A percentile compares a stretch with the other conserved stretches of the same genome.
Evolutionary conservation across 108 stramenopile genomes (phyloP).

Genomic region (Nannochloropsis gaditana): DNA sequence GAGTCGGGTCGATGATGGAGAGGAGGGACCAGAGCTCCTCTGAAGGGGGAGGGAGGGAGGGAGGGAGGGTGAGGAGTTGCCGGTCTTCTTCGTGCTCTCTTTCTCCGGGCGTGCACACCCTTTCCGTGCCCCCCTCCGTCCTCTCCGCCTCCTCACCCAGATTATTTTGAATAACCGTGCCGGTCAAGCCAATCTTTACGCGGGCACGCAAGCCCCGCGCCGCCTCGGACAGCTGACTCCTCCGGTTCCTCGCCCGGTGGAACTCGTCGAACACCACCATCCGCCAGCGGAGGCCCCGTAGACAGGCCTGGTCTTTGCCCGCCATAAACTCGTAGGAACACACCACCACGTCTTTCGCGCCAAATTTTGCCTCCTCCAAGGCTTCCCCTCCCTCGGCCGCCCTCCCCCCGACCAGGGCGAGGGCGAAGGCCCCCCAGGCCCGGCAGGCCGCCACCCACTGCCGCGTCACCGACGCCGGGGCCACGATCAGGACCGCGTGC

Average conservation of each 20-base stretch:
- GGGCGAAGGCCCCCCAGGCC: constrained; percentile 31
- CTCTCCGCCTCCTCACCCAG: too few relatives aligned
- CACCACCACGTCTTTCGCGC: constrained; percentile 27
- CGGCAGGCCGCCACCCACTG: constrained; percentile 32
- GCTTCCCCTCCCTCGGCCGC: background rate
- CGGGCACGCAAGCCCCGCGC: constrained; percentile 21
- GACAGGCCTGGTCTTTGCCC: background rate
- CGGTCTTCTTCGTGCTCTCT: background rate
- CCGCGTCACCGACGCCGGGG: constrained; percentile 25
- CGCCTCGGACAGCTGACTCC: constrained; percentile 23
- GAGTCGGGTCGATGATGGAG: background rate
- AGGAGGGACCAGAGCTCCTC: constrained; percentile 9
- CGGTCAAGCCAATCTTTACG: constrained; percentile 33
- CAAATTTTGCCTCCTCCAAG: constrained; percentile 18
- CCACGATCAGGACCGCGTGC: constrained; percentile 23
- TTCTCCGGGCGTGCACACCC: background rate
- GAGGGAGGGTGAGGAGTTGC: background rate
- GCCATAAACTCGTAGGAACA: constrained; percentile 29
- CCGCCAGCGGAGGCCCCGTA: constrained; percentile 10
- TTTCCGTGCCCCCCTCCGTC: background rate
- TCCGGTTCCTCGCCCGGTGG: constrained; percentile 31
- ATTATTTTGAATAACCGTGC: constrained; percentile 25
- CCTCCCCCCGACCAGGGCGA: constrained; percentile 24
- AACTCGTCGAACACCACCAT: constrained; percentile 41
- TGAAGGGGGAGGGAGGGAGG: background rate